Percentiles rank a stretch among this genome's conserved stretches.
Conservation (phyloP, 1,284 basidiomycete species). For the Papiliotrema laurentii region DNA sequence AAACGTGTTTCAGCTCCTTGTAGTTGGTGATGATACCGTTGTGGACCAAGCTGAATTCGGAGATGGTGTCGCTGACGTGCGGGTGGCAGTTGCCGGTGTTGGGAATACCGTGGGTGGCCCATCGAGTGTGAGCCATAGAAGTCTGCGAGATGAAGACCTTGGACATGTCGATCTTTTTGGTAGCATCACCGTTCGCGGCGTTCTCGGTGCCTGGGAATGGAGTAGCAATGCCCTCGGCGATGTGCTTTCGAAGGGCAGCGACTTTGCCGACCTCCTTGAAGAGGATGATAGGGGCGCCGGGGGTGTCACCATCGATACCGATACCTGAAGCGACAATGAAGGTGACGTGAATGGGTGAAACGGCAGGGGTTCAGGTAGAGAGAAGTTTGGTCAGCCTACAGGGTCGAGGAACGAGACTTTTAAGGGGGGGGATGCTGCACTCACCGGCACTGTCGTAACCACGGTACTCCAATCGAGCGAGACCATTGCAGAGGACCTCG, state of each 20-base stretch:
- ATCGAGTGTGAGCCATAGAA: slow-evolving; percentile 97
- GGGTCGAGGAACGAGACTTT: no score
- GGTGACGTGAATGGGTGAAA: not conserved
- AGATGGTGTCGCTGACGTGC: slow-evolving; percentile 71
- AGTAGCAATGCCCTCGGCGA: slow-evolving; percentile 59
- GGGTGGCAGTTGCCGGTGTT: slow-evolving; percentile 92
- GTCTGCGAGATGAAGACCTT: slow-evolving; percentile 85
- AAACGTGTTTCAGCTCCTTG: slow-evolving; percentile 81
- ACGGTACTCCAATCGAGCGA: slow-evolving; percentile 94
- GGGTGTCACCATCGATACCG: slow-evolving; percentile 88
- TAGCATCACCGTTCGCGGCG: slow-evolving; percentile 11
- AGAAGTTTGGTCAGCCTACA: no score
- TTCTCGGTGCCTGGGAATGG: slow-evolving; percentile 20
- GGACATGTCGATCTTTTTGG: slow-evolving; percentile 65
- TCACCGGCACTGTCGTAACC: slow-evolving; percentile 89
- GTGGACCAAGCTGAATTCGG: slow-evolving; percentile 93
- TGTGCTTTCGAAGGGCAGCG: slow-evolving; percentile 85
- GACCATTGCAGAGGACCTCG: slow-evolving; percentile 86
- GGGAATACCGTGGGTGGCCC: slow-evolving; percentile 98
- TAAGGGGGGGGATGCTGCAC: no score
- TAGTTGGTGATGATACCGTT: slow-evolving; percentile 99
- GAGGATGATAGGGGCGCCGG: slow-evolving; percentile 61
- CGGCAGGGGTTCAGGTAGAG: no score
- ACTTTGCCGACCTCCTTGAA: slow-evolving; percentile 99
- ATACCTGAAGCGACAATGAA: slow-evolving; percentile 57